phyloP scores from a whole-genome alignment of 2,329 filamentous ascomycete species.

The Teratosphaeria zuluensis region DNA sequence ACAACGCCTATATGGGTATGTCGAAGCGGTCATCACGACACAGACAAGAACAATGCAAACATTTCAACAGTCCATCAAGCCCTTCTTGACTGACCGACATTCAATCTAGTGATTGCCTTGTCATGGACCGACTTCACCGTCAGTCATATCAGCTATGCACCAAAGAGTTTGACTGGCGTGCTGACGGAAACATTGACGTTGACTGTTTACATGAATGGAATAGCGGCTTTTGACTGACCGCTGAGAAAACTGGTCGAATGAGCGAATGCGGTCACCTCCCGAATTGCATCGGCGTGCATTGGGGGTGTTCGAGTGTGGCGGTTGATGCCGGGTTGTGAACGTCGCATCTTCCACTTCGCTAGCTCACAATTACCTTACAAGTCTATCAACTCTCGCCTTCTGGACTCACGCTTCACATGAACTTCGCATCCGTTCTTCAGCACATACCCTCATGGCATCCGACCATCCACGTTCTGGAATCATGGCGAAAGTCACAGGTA shows the following conservation, averaged over 20 bases:
- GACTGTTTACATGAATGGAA: neutral
- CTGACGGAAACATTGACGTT: neutral
- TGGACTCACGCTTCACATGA: neutral
- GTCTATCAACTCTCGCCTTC: neutral
- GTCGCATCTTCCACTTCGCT: neutral
- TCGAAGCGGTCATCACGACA: no score
- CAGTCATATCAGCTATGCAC: no score
- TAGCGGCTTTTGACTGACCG: neutral
- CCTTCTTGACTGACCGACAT: no score
- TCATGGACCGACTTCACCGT: no score
- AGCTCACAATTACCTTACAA: neutral
- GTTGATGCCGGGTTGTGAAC: neutral
- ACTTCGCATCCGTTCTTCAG: neutral
- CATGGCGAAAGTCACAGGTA: neutral
- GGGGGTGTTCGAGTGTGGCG: neutral
- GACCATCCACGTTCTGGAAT: neutral
- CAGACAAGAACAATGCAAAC: no score
- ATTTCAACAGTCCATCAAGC: no score
- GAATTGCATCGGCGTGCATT: neutral
- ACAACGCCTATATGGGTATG: no score
- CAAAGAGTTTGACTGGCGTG: no score
- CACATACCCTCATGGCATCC: neutral
- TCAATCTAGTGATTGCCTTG: no score
- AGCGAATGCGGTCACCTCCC: neutral
- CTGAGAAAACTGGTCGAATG: neutral